phyloP scores from a whole-genome alignment of 2,329 filamentous ascomycete species.

The Chalaropsis thielavioides region DNA sequence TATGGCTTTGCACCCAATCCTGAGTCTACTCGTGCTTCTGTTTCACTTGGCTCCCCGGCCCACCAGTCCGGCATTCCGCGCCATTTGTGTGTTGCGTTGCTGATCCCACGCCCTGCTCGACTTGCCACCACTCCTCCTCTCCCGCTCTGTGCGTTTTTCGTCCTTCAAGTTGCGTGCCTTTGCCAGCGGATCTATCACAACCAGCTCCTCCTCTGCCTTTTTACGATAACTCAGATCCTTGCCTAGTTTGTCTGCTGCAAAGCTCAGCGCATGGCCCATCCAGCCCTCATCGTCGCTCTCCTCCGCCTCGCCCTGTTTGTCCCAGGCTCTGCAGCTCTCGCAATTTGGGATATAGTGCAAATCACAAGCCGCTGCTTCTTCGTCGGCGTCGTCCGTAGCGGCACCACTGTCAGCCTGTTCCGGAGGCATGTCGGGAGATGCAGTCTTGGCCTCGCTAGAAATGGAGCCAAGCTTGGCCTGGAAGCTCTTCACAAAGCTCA shows the following conservation, averaged over 20 bases:
- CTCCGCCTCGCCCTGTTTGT: slow-evolving; percentile 43
- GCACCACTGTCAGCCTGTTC: background rate
- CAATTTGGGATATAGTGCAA: slow-evolving; percentile 93
- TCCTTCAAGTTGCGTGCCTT: slow-evolving; percentile 60
- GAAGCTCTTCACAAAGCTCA: slow-evolving; percentile 17
- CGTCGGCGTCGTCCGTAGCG: slow-evolving; percentile 32
- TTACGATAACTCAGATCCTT: slow-evolving; percentile 84
- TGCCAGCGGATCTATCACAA: slow-evolving; percentile 85
- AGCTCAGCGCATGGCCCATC: slow-evolving; percentile 75
- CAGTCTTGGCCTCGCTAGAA: background rate
- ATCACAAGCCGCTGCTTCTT: slow-evolving; percentile 70
- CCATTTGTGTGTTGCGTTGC: slow-evolving; percentile 42
- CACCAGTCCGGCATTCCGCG: slow-evolving; percentile 37
- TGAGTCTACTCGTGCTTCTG: background rate
- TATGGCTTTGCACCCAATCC: too few species aligned
- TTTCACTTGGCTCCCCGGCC: slow-evolving; percentile 41
- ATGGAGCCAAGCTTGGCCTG: slow-evolving; percentile 7
- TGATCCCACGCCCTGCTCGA: slow-evolving; percentile 45
- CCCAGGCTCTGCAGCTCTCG: slow-evolving; percentile 80
- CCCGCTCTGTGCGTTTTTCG: slow-evolving; percentile 45
- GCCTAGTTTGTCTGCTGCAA: slow-evolving; percentile 77
- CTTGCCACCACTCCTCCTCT: slow-evolving; percentile 35
- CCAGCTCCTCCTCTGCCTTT: slow-evolving; percentile 78
- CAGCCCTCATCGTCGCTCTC: slow-evolving; percentile 44
- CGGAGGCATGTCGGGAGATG: background rate